Evolutionary conservation across 345 rosid genomes (phyloP).

Genomic region (Isatis tinctoria): DNA sequence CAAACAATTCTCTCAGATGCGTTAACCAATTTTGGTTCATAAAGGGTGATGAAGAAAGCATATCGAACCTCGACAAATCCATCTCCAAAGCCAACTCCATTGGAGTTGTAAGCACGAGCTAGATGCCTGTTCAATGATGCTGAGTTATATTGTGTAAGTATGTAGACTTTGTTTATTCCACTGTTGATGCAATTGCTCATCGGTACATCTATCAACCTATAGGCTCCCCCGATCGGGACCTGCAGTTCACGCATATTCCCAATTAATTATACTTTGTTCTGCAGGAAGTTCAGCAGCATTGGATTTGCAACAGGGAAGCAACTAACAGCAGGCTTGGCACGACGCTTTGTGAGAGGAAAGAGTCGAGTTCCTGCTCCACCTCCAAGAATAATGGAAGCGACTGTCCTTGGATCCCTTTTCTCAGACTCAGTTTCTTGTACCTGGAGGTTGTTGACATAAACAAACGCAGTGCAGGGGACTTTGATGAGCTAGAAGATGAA

Average conservation of each 20-base stretch:
- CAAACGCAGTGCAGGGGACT: not conserved
- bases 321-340: conserved; percentile 92
- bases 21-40: not conserved
- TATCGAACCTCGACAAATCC: conserved; percentile 73
- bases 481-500: not conserved
- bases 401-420: conserved; percentile 65
- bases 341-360: conserved; percentile 90
- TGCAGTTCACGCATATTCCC: conserved; percentile 11
- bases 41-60: conserved; percentile 7
- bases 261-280: not conserved
- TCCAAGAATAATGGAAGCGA: conserved; percentile 79
- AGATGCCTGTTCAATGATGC: conserved; percentile 89
- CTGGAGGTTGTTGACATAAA: conserved; percentile 35
- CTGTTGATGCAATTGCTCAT: conserved; percentile 99
- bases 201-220: conserved; percentile 93
- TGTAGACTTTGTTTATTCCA: conserved; percentile 90
- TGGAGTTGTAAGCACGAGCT: conserved; percentile 80
- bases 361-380: conserved; percentile 99
- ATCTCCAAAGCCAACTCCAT: conserved; percentile 73
- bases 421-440: conserved; percentile 64
- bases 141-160: conserved; percentile 91
- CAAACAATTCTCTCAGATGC: not conserved
- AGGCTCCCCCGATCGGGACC: conserved; percentile 93
- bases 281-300: not conserved
- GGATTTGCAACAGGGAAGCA: not conserved